Evolutionary conservation across 78 protist genomes (phyloP), one percentile per base, ranked within the genome.

Genomic region (Dictyostelium citrinum): DNA sequence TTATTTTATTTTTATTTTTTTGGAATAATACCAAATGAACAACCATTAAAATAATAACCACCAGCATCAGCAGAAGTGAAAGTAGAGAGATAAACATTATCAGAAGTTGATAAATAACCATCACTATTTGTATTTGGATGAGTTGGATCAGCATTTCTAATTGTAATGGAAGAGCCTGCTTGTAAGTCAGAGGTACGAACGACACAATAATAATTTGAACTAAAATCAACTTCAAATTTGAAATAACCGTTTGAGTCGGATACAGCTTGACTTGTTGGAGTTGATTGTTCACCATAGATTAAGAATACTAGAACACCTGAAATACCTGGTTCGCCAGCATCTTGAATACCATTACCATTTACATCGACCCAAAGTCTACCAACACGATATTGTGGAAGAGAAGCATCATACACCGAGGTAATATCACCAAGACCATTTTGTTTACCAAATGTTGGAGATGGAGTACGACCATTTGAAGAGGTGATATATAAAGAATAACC

Each of bases 341-440:
- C 91, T 75, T 75, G 83, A 41, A 84, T 37, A 75, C 91, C 91
- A 67, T 84, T 84, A n/a, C 35, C 24, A 41, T 84, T 84, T 33
- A 31, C 10, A 75, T 84, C 91, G 8, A 29, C 14, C 91, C 91
- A 84, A 64, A 84, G n/a, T 58, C 91, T 46, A 75, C 91, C 91
- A 37, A 75, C 58, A 29, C 67, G 83, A 27, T 22, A 71, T 75
- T 84, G 91, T 3, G 27, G n/a, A 33, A 35, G 5, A 0, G 24
- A 55, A 45, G 20, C 3, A 35, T 58, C 77, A 58, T 84, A 84
- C 39, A 75, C 31, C 12, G 78, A 49, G 27, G 91, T 41, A 24
- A 84, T 84, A 75, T 84, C 91, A 39, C 91, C 91, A 3, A 84
- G 64, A 75, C 91, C 91, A 72, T 75, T 84, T 49, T 71, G 67